Conservation (phyloP, 495 filamentous ascomycete species). For the Lasiosphaeria hispida region DNA sequence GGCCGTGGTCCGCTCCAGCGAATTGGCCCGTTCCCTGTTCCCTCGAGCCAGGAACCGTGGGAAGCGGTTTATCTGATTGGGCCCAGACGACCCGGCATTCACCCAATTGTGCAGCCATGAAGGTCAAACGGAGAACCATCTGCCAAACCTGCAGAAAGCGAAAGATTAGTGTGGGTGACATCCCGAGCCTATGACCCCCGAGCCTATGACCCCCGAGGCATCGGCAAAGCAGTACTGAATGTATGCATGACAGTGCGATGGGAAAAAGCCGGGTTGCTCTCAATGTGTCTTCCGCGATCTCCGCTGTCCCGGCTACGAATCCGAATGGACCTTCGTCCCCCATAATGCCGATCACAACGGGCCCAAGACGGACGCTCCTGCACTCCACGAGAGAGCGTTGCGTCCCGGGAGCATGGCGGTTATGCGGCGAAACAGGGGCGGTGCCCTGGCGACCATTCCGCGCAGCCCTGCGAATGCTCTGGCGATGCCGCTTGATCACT, state of each 20-base stretch:
- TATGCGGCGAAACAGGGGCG: no score
- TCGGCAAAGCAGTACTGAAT: no score
- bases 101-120: conserved; percentile 14
- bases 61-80: background rate
- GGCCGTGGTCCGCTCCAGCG: no score
- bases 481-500: conserved; percentile 8
- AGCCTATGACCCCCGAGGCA: no score
- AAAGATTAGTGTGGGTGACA: conserved; percentile 24
- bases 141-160: conserved; percentile 23
- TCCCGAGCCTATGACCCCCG: no score
- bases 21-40: background rate
- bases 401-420: no score
- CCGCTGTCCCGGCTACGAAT: conserved; percentile 21
- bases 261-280: conserved; percentile 18
- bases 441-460: no score
- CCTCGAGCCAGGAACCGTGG: background rate
- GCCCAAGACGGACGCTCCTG: background rate
- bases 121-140: conserved; percentile 20
- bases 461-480: background rate
- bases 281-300: conserved; percentile 22
- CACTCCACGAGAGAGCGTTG: no score
- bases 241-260: conserved; percentile 21
- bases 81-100: background rate
- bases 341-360: background rate
- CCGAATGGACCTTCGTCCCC: conserved; percentile 26